Conservation (phyloP, 148 eudicot genomes). For the Rhododendron vialii region DNA sequence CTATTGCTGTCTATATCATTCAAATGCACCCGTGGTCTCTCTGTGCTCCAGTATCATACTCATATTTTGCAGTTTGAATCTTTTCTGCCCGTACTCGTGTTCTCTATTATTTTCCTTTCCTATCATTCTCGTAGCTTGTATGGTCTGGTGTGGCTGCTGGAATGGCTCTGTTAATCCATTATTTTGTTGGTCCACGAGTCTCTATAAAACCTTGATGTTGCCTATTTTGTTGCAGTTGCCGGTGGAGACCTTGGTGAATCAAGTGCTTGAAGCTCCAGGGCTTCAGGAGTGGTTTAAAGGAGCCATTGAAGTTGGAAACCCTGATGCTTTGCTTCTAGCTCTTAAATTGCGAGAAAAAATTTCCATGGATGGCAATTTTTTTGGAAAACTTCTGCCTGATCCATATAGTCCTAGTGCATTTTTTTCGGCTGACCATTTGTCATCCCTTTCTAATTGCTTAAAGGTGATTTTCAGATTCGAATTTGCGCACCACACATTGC, state of each 20-base stretch:
- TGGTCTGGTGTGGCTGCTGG: not conserved
- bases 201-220: not conserved
- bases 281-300: constrained; percentile 78
- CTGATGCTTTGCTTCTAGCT: constrained; percentile 89
- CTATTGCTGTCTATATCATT: not conserved
- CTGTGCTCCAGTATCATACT: not conserved
- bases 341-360: constrained; percentile 63
- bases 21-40: not conserved
- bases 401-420: constrained; percentile 58
- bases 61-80: not conserved
- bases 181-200: not conserved
- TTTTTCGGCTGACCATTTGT: constrained; percentile 62
- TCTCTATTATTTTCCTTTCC: not conserved
- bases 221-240: constrained; percentile 55
- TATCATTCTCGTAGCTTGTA: not conserved
- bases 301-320: constrained; percentile 73
- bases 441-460: constrained; percentile 57
- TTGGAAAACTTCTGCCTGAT: constrained; percentile 70
- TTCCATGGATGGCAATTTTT: constrained; percentile 34
- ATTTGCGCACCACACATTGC: not conserved
- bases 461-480: constrained; percentile 44
- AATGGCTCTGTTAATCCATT: not conserved
- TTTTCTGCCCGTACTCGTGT: not conserved
- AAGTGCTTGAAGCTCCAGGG: constrained; percentile 71
- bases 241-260: constrained; percentile 49